Conservation (phyloP, 257 asterid genomes). For the Parsonsia alboflavescens region DNA sequence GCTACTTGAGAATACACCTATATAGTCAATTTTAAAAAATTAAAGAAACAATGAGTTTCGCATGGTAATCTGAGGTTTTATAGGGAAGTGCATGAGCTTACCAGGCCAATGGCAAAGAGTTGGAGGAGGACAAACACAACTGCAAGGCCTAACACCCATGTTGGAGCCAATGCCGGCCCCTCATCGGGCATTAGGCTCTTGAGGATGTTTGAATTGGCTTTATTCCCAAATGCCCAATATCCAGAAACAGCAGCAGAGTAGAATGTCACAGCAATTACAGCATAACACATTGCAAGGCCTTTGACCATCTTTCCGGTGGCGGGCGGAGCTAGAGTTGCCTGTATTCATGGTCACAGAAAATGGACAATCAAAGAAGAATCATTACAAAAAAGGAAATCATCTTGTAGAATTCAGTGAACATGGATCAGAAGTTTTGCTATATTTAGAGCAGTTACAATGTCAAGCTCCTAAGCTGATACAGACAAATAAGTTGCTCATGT, state of each 20-base stretch:
- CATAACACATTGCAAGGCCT: constrained; percentile 88
- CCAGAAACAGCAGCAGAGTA: constrained; percentile 91
- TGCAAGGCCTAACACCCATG: constrained; percentile 62
- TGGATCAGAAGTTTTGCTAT: not conserved
- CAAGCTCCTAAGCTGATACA: not conserved
- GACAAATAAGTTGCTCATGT: not conserved
- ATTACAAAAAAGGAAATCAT: not conserved
- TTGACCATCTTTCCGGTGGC: constrained; percentile 91
- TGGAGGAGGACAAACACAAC: constrained; percentile 59
- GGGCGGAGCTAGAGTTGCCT: constrained; percentile 99
- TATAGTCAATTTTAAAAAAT: not conserved
- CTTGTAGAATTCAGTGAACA: not conserved
- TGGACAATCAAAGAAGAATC: not conserved
- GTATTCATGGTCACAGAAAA: constrained; percentile 13
- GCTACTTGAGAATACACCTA: constrained; percentile 98
- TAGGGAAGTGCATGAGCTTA: constrained; percentile 24
- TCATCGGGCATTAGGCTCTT: constrained; percentile 71
- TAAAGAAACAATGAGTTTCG: not conserved
- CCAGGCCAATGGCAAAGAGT: constrained; percentile 84
- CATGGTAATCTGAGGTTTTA: not conserved
- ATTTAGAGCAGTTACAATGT: not conserved
- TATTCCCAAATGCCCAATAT: constrained; percentile 87
- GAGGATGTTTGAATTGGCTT: constrained; percentile 69
- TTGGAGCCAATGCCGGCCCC: constrained; percentile 75
- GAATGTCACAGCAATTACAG: constrained; percentile 74